phyloP scores from a whole-genome alignment of 2,329 filamentous ascomycete genomes.

The Xylariomycetidae sp. region DNA sequence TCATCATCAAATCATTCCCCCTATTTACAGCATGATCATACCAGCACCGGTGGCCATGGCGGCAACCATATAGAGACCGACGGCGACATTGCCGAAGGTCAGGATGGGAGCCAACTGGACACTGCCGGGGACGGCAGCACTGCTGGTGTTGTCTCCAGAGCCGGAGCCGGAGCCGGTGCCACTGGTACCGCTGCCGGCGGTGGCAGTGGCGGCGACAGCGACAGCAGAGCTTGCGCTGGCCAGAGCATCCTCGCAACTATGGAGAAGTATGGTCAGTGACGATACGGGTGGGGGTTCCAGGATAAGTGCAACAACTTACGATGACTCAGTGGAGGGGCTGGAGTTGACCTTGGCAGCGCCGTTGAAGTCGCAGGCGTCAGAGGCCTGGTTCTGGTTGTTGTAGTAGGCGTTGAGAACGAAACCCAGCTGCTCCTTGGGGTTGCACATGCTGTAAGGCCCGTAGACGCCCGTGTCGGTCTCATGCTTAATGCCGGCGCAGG shows the following conservation, averaged over 20 bases:
- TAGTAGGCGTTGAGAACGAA: constrained; percentile 59
- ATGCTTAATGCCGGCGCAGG: constrained; percentile 52
- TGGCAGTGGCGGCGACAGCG: constrained; percentile 28
- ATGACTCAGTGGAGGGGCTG: constrained; percentile 14
- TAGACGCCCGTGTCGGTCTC: constrained; percentile 53
- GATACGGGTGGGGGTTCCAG: not conserved
- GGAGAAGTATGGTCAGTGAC: too few species aligned
- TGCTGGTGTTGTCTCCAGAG: constrained; percentile 14
- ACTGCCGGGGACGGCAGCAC: constrained; percentile 33
- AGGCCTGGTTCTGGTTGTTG: constrained; percentile 39
- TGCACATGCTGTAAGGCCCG: constrained; percentile 63
- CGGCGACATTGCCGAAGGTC: constrained; percentile 41
- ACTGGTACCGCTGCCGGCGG: constrained; percentile 13
- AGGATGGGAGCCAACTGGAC: constrained; percentile 35
- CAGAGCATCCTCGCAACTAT: constrained; percentile 40
- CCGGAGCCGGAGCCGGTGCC: constrained; percentile 13
- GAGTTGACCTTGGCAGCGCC: constrained; percentile 43
- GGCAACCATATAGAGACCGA: constrained; percentile 48
- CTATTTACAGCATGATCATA: constrained; percentile 49
- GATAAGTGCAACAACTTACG: constrained; percentile 12
- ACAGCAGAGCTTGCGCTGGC: constrained; percentile 40
- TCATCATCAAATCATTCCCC: too few species aligned
- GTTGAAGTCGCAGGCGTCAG: constrained; percentile 53
- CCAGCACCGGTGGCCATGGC: constrained; percentile 47
- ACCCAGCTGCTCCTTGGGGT: constrained; percentile 53